phyloP scores from a whole-genome alignment of 2,329 filamentous ascomycete species.

The Colletotrichum sp. region DNA sequence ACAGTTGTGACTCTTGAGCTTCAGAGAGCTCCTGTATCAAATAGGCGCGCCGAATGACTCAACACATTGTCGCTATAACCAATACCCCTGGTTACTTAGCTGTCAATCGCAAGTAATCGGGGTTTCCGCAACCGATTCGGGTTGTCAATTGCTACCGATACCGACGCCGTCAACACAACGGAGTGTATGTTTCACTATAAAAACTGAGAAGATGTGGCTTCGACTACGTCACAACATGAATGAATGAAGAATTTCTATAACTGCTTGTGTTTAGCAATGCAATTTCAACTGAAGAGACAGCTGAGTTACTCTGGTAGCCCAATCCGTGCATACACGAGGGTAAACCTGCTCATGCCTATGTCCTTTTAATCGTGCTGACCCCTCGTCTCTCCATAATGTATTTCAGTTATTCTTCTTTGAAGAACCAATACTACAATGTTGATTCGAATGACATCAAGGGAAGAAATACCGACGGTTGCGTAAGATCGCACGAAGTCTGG shows the following conservation, averaged over 20 bases:
- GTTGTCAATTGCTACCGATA: background rate
- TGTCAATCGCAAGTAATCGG: background rate
- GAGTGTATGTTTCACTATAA: background rate
- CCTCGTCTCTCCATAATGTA: background rate
- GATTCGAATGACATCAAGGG: background rate
- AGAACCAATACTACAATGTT: background rate
- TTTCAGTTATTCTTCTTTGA: background rate
- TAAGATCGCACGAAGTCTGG: background rate
- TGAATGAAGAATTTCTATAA: background rate
- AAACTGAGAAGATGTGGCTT: background rate
- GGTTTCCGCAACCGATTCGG: background rate
- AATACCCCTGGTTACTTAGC: background rate
- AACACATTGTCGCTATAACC: background rate
- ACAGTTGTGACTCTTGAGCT: background rate
- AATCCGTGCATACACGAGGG: rapidly evolving
- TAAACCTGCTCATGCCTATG: background rate
- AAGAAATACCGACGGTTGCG: background rate
- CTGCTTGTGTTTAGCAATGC: background rate
- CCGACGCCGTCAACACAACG: background rate
- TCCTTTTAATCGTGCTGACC: background rate
- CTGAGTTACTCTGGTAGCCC: background rate
- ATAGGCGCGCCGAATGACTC: background rate
- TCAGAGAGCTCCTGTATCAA: rapidly evolving
- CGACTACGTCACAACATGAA: background rate
- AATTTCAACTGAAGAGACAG: background rate